Evolutionary conservation across 2,329 filamentous ascomycete species (phyloP), one percentile per base, ranked within the genome.

Genomic region (Gliomastix tumulicola): DNA sequence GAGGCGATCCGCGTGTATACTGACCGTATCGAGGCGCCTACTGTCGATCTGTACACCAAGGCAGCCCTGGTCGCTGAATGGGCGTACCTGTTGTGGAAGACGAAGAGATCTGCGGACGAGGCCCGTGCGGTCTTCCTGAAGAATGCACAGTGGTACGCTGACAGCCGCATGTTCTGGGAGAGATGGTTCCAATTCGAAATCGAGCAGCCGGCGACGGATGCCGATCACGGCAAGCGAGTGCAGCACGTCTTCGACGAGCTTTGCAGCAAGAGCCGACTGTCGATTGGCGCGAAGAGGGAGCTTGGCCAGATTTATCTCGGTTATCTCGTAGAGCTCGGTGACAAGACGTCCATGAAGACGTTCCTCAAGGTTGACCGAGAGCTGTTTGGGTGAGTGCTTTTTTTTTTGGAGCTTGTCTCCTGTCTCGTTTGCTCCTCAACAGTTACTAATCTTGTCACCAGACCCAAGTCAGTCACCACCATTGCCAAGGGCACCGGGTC

Each of bases 151-250:
- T 87, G 80, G 70, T 95, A 94, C 55, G 71, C 82, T 3, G 86
- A 92, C 54, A 95, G 88, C 57, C 76, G 80, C 22, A 70, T 85
- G 30, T 97, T 97, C 68, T 98, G 92, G 90, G 71, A 80, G 48
- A 85, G 78, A 51, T 97, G 88, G 69, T 74, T 97, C 37, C 69
- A 83, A 40, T 95, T 98, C 53, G 92, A 98, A 65, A 69, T 94
- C 34, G 79, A 85, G 39, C 89, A 95, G 57, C 83, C 34, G 8
- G 25, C 86, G 10, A 82, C 81, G 2, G 80, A 67, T 42, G 63
- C 69, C 2, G 74, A 79, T 39, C 78, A 88, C 39, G 78, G 80
- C 36, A 69, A 79, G 45, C 82, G 82, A n/a, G 79, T 97, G 54
- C 87, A 87, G 63, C 74, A 81, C 36, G 83, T 96, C 11, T 79